A percentile compares a stretch with the other conserved stretches of the same genome.
These are phyloP conservation scores for Escovopsis sp. DNA, from an alignment of 2,329 filamentous ascomycete species.

Conservation along the genomic window DNA sequence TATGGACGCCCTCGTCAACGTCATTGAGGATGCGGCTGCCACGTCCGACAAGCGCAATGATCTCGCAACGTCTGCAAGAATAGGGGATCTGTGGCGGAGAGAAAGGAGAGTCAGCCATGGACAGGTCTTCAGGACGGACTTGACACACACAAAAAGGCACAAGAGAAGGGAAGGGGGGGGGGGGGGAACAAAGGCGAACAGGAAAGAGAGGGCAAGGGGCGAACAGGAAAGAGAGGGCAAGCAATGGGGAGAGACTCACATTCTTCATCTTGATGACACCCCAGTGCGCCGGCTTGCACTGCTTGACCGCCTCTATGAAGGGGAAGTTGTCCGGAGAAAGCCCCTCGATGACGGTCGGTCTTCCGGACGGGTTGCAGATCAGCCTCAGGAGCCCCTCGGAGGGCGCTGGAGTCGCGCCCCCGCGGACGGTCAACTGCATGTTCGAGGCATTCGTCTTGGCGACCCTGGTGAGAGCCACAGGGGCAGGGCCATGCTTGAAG, in stretches of 20 bases:
- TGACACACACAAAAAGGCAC: too few species aligned
- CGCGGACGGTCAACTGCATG: too few species aligned
- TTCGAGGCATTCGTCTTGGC: too few species aligned
- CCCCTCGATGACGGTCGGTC: slow-evolving; percentile 20
- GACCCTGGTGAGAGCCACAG: too few species aligned
- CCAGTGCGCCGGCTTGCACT: slow-evolving; percentile 14
- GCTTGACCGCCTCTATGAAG: slow-evolving; percentile 25
- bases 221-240: too few species aligned
- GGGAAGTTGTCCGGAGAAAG: slow-evolving; percentile 28
- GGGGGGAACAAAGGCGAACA: too few species aligned
- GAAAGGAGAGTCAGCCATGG: neutral
- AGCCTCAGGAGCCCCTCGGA: slow-evolving; percentile 24
- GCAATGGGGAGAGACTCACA: slow-evolving; percentile 22
- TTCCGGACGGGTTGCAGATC: slow-evolving; percentile 16
- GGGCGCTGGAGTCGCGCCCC: slow-evolving; percentile 7
- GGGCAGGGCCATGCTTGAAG: too few species aligned
- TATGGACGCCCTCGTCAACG: slow-evolving; percentile 40
- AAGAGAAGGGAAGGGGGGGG: too few species aligned
- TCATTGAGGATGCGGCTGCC: slow-evolving; percentile 41
- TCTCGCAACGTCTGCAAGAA: slow-evolving; percentile 33
- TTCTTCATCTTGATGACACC: slow-evolving; percentile 37
- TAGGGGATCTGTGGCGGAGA: slow-evolving; percentile 35
- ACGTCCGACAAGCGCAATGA: slow-evolving; percentile 43
- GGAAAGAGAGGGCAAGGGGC: too few species aligned
- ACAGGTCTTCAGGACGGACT: too few species aligned